These are phyloP conservation scores for Zygosaccharomyces sapae DNA, from an alignment of 1,139 yeast genomes.

Conservation along the genomic window DNA sequence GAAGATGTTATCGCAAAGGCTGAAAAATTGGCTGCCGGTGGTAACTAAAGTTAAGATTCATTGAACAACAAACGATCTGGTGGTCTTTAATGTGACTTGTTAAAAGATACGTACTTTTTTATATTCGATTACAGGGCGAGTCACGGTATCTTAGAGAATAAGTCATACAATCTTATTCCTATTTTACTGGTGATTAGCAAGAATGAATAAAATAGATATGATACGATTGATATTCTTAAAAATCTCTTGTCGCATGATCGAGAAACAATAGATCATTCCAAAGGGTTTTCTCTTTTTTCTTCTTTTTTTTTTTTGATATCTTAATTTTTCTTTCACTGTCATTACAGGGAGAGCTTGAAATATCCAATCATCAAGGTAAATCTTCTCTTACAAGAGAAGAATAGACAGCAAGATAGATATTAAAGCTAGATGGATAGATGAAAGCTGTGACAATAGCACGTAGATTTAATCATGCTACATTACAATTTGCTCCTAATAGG, in stretches of 20 bases:
- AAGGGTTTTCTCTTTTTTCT: neutral
- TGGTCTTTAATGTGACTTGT: slow-evolving; percentile 6
- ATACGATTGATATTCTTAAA: slow-evolving; percentile 1
- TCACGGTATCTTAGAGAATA: neutral
- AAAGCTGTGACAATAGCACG: slow-evolving; percentile 9
- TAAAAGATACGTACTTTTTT: slow-evolving; percentile 8
- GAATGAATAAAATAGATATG: slow-evolving; percentile 2
- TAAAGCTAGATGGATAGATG: slow-evolving; percentile 2
- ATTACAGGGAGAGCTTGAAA: too few relatives aligned
- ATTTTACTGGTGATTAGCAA: slow-evolving; percentile 1
- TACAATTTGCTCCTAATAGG: slow-evolving; percentile 26
- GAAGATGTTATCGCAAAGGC: slow-evolving; percentile 98
- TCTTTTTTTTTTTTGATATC: neutral
- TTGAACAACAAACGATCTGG: neutral
- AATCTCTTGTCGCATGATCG: neutral
- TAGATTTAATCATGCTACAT: slow-evolving; percentile 7
- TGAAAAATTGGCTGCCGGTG: slow-evolving; percentile 95
- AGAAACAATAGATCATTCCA: too few relatives aligned
- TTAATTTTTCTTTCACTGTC: neutral
- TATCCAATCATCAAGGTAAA: neutral
- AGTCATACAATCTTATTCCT: neutral
- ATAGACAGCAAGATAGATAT: neutral
- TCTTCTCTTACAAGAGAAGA: neutral
- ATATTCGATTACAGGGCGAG: slow-evolving; percentile 5
- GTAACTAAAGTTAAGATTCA: slow-evolving; percentile 47